Base-by-base conservation (phyloP, 805 yeast genomes). In the Cephaloascus fragrans region DNA sequence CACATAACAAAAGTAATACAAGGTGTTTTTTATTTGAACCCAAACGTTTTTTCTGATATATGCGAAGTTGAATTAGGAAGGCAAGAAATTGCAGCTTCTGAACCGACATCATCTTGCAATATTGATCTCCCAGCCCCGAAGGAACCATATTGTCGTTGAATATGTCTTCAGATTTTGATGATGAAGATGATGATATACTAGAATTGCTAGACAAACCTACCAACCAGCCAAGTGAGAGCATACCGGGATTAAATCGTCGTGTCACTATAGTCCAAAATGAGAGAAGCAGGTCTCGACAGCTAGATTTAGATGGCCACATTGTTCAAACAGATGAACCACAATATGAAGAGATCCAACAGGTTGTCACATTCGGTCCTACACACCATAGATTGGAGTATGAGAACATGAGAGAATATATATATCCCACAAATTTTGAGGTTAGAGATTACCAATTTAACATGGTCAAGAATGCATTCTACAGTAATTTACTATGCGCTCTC, bases 381-480 rank as follows among this genome's bases (percentile, higher is more conserved):
- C 77, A 75, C 44, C 86, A 79, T 47, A 60, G 59, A 9, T 50
- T 81, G 32, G 58, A 72, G 45, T 37, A 44, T 3, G 60, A 54
- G 3, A 58, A 57, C 6, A 44, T 78, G 5, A 39, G 47, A 1
- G 62, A 75, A 0, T 85, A 79, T 50, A 62, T 86, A 0, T 93
- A 94, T 54, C 98, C 99, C 0, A 77, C 87, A 1, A 90, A 93
- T 51, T 75, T 75, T 45, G 83, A 84, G 43, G 67, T 82, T 0
- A 74, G 99, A 53, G 95, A 87, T 43, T 93, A 94, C 55, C 99
- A 93, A 60, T 78, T 69, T 52, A 80, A 80, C 46, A 88, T 93
- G 40, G 86, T 88, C 3, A 64, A 68, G 35, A 73, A 76, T 41
- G 80, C 96, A 0, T 62, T 93, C 29, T 77, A 73, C 49, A 68